phyloP scores from a whole-genome alignment of 345 rosid genomes.

The Populus ilicifolia region DNA sequence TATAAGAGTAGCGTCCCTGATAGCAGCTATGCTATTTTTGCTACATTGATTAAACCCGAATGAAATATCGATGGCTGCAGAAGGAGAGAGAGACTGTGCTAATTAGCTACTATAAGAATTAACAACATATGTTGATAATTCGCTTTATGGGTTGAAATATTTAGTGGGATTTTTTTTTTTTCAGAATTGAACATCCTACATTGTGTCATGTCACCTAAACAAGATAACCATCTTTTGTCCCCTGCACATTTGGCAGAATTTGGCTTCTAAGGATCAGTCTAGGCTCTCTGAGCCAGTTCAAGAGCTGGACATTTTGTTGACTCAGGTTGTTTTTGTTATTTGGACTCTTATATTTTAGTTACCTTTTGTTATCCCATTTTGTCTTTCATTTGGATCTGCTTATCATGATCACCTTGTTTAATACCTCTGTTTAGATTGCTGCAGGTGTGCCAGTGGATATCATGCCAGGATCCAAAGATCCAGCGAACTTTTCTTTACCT shows the following conservation, averaged over 20 bases:
- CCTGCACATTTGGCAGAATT: slow-evolving; percentile 46
- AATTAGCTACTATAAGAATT: background rate
- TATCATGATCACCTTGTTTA: slow-evolving; percentile 9
- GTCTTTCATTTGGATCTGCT: background rate
- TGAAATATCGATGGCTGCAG: background rate
- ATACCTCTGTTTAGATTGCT: slow-evolving; percentile 56
- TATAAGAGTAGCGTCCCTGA: background rate
- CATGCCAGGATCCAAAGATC: slow-evolving; percentile 91
- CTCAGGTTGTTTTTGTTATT: slow-evolving; percentile 52
- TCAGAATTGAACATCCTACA: background rate
- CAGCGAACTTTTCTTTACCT: slow-evolving; percentile 90
- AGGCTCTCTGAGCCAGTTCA: slow-evolving; percentile 69
- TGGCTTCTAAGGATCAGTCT: slow-evolving; percentile 78
- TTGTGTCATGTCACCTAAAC: background rate
- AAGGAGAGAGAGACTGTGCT: background rate
- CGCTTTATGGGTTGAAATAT: background rate
- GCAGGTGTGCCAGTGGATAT: slow-evolving; percentile 87
- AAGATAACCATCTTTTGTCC: slow-evolving; percentile 8
- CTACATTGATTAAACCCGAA: background rate
- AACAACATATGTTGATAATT: background rate
- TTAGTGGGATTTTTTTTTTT: background rate
- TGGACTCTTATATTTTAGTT: slow-evolving; percentile 9
- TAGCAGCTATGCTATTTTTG: background rate
- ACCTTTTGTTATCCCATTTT: background rate
- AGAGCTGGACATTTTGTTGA: slow-evolving; percentile 78